phyloP scores from a whole-genome alignment of 139 green algal species.

The Tetradesmus obliquus region DNA sequence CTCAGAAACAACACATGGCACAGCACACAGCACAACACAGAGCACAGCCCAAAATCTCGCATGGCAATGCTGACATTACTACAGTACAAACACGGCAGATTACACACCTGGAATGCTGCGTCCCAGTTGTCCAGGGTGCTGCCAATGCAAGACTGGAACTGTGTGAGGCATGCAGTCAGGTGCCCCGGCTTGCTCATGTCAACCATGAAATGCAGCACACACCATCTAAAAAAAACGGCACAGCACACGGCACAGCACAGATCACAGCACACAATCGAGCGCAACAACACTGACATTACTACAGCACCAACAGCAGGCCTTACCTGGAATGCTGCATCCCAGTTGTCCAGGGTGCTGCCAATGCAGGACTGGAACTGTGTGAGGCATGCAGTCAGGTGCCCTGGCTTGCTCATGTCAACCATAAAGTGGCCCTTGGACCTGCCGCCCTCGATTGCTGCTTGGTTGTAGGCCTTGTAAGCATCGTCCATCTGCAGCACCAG shows the following conservation, averaged over 20 bases:
- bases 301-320: not conserved
- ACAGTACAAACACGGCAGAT: not conserved
- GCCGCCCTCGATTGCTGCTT: constrained; percentile 40
- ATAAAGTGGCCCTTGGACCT: constrained; percentile 80
- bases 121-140: constrained; percentile 88
- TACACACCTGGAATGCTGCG: constrained; percentile 72
- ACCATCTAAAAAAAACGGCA: too few species aligned
- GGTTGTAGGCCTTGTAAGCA: constrained; percentile 78
- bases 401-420: constrained; percentile 76
- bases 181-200: constrained; percentile 80
- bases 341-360: constrained; percentile 78
- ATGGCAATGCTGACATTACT: too few species aligned
- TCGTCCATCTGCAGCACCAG: constrained; percentile 78
- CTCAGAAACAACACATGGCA: too few species aligned
- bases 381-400: constrained; percentile 87
- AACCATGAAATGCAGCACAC: constrained; percentile 90
- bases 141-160: constrained; percentile 76
- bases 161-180: constrained; percentile 84
- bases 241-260: too few species aligned
- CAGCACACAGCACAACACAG: too few species aligned
- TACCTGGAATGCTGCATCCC: constrained; percentile 83
- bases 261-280: too few species aligned
- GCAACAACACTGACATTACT: too few species aligned
- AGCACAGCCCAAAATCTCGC: too few species aligned
- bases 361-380: constrained; percentile 80